Evolutionary conservation across 2,329 filamentous ascomycete genomes (phyloP), one percentile per base, ranked within the genome.

Genomic region (Sporothrix schenckii): DNA sequence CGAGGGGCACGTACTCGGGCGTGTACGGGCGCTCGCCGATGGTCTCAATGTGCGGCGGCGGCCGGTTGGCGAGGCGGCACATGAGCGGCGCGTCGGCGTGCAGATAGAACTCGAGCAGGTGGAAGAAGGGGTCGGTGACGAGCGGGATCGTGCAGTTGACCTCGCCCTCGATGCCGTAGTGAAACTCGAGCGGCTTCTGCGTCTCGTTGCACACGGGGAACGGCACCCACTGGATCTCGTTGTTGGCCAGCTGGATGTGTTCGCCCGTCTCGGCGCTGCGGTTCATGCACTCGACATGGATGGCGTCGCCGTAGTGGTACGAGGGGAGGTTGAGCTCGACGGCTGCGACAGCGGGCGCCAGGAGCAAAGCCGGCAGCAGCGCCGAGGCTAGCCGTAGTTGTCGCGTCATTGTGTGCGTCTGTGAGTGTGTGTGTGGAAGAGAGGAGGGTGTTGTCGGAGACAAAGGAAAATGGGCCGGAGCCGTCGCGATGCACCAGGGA

Each of bases 101-200:
- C 79, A 98, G 90, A 85, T 98, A 98, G 86, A 97, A 98, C 82
- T 98, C 92, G 82, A 94, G 90, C 67, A 94, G 87, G 81, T 95
- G 92, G 84, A 93, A 95, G 84, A 94, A 91, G 53, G 91, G 87
- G 78, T 94, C 92, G 76, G 87, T 85, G 76, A 94, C 85, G 81
- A 92, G 86, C 77, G 90, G 84, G 76, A 95, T 89, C 69, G 92
- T 95, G 84, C 92, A 95, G 82, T 94, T 94, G 75, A 92, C 81
- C 78, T 97, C 93, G 81, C 81, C 82, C 78, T 94, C 92, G 75
- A 91, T 81, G 79, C 94, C 94, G 82, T 97, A 98, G 79, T 88
- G 86, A 79, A 99, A 90, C 76, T 95, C 89, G 76, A 99, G 89
- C 0, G 94, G 90, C 66, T 87, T 86, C 56, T 85, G 85, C 14